Conservation (phyloP, 2,329 filamentous ascomycete species). For the Aspergillus fischeri region DNA sequence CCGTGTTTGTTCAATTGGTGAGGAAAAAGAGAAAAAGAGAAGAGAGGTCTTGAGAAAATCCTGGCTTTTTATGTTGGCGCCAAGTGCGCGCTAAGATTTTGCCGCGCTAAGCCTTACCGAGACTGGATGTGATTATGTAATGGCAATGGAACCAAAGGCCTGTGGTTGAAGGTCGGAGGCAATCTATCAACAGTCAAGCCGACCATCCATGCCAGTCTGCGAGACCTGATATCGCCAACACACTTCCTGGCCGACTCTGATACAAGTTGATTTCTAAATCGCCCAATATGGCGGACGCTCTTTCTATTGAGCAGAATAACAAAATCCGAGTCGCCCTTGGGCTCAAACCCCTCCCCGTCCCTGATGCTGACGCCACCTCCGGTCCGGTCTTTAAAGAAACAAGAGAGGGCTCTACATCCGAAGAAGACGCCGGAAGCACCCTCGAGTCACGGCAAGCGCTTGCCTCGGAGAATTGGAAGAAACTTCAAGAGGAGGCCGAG, state of each 20-base stretch:
- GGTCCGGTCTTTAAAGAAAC: constrained; percentile 56
- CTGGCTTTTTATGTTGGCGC: constrained; percentile 28
- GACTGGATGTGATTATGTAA: constrained; percentile 16
- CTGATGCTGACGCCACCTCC: constrained; percentile 51
- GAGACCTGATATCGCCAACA: neutral
- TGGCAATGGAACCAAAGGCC: neutral
- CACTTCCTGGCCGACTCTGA: neutral
- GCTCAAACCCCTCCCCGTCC: constrained; percentile 82
- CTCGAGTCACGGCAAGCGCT: constrained; percentile 61
- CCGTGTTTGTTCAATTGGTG: constrained; percentile 50
- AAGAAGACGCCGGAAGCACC: constrained; percentile 69
- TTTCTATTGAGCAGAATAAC: constrained; percentile 89
- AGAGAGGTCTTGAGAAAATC: constrained; percentile 29
- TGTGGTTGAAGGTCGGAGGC: neutral
- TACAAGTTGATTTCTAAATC: neutral
- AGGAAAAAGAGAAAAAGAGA: constrained; percentile 38
- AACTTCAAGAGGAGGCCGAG: constrained; percentile 62
- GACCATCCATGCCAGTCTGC: neutral
- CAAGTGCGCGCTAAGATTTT: constrained; percentile 21
- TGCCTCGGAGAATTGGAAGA: constrained; percentile 49
- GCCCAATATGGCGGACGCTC: constrained; percentile 48
- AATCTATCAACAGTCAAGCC: neutral
- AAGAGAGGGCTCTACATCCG: constrained; percentile 43
- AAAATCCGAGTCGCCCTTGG: constrained; percentile 84
- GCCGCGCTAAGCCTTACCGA: constrained; percentile 20